Evolutionary conservation across 192 early-diverging fungal genomes (phyloP), one percentile per base, ranked within the genome.

Genomic region (Entomortierella beljakovae): DNA sequence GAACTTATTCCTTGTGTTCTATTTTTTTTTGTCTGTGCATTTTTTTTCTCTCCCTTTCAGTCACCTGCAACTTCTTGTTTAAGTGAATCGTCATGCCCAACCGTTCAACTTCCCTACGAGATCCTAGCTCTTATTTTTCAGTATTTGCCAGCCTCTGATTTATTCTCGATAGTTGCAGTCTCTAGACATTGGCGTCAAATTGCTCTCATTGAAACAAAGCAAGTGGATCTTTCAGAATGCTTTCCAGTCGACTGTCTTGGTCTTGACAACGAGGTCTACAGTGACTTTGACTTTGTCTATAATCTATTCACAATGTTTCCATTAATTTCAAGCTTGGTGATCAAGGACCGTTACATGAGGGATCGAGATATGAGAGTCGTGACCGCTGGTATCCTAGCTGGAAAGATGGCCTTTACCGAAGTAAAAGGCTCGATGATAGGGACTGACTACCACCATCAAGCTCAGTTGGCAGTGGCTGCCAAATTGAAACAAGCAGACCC

Each of bases 271-370:
- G 74, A 77, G 9, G 48, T 53, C 15, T 77, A 77, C 52, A 77
- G 74, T 34, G 66, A 69, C 37, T 77, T 77, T 69, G 74, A 68
- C 23, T 77, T 77, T 58, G 74, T 77, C 13, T 77, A 58, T 61
- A 62, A 69, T 48, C 55, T 77, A 3, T 77, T 77, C 22, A 69
- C 74, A 2, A 69, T 77, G 35, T 77, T 77, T n/a, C 74, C 74
- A 22, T 55, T 68, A 28, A 64, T 77, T 23, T 69, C 65, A 0
- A 69, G 74, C 42, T 66, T 77, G 11, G 74, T 77, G 23, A 64
- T 77, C 54, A 77, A 69, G 61, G 74, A 77, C 33, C 74, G 74
- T 5, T 77, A 64, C 52, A 68, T 77, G 57, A 35, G 74, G 0
- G 74, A 77, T 28, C 65, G 66, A 1, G 74, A 77, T 51, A 52